Evolutionary conservation across 2,329 filamentous ascomycete genomes (phyloP).

Genomic region (Cladosporium sp.): DNA sequence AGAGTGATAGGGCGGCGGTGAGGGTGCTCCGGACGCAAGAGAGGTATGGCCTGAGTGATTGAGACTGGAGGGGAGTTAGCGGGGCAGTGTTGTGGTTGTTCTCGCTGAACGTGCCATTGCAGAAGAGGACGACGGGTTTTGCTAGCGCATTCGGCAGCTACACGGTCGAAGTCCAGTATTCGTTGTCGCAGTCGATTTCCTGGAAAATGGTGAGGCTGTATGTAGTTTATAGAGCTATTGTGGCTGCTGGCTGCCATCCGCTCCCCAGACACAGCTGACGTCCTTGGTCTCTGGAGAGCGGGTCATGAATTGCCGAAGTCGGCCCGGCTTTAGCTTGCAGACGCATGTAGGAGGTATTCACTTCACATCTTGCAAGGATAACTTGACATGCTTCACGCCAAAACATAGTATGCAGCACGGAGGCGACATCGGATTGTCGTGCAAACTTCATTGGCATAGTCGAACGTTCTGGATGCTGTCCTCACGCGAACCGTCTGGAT

Average conservation of each 20-base stretch:
- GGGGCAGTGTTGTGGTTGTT: not conserved
- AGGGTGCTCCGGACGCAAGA: constrained; percentile 93
- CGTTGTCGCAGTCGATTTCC: not conserved
- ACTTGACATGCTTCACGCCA: too few species aligned
- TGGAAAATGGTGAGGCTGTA: not conserved
- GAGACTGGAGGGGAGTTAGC: constrained; percentile 56
- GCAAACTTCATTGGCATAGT: too few species aligned
- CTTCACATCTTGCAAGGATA: too few species aligned
- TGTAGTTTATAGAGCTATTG: not conserved
- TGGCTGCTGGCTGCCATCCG: not conserved
- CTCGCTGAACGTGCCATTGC: not conserved
- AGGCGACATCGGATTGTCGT: too few species aligned
- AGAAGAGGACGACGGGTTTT: not conserved
- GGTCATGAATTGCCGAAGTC: not conserved
- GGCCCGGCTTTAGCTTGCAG: not conserved
- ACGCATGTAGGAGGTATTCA: too few species aligned
- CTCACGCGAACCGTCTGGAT: too few species aligned
- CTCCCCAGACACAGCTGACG: constrained; percentile 1
- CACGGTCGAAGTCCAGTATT: not conserved
- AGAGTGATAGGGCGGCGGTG: constrained; percentile 86
- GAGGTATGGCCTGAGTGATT: constrained; percentile 94
- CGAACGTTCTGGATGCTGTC: too few species aligned
- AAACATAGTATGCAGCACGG: too few species aligned
- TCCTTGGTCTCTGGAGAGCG: not conserved
- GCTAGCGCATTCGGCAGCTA: constrained; percentile 9